Evolutionary conservation across 164 flowering plant genomes (phyloP).

Genomic region (Macadamia integrifolia): DNA sequence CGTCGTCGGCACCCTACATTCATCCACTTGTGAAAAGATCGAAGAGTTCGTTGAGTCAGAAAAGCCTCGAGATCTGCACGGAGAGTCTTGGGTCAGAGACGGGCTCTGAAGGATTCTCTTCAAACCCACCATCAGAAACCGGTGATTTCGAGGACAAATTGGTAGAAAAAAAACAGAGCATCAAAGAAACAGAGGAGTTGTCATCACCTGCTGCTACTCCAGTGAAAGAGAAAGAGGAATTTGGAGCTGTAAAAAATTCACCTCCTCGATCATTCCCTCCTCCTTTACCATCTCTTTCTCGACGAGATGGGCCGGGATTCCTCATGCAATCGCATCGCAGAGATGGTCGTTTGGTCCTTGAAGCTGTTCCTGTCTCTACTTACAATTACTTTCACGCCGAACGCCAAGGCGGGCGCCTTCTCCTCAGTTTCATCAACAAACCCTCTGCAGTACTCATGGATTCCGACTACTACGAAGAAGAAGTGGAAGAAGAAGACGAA

Average conservation of each 20-base stretch:
- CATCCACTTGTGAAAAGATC: conserved; percentile 61
- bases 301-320: conserved; percentile 35
- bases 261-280: conserved; percentile 51
- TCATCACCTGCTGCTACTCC: too few relatives aligned
- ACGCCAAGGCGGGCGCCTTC: conserved; percentile 65
- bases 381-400: conserved; percentile 41
- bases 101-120: conserved; percentile 70
- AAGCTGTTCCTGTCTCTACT: conserved; percentile 52
- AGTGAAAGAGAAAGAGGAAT: not conserved
- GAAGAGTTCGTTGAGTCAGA: conserved; percentile 43
- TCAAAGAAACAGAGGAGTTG: conserved; percentile 6
- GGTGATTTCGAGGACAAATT: conserved; percentile 25
- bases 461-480: conserved; percentile 9
- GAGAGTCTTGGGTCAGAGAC: conserved; percentile 93
- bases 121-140: conserved; percentile 35
- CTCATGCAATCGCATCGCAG: conserved; percentile 47
- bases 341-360: conserved; percentile 60
- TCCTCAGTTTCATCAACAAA: conserved; percentile 33
- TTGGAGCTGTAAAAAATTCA: conserved; percentile 11
- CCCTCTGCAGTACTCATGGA: not conserved
- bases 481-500: conserved; percentile 11
- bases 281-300: conserved; percentile 52
- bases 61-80: conserved; percentile 82
- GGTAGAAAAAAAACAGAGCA: conserved; percentile 16
- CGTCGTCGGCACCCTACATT: conserved; percentile 39